phyloP scores from a whole-genome alignment of 2,329 filamentous ascomycete species.

The Aspergillus novofumigatus region DNA sequence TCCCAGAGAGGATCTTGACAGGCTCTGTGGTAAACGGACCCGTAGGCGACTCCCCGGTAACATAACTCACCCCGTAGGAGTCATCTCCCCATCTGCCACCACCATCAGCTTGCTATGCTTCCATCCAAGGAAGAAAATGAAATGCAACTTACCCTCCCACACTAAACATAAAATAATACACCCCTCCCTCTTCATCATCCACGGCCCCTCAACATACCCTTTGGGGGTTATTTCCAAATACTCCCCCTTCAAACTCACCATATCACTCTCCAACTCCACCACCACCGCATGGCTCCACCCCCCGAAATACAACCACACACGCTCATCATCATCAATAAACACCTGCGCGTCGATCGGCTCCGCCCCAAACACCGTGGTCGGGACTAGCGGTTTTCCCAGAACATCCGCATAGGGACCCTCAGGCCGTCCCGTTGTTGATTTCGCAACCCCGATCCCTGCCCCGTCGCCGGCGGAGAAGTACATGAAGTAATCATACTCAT shows the following conservation, averaged over 20 bases:
- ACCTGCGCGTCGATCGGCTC: constrained; percentile 48
- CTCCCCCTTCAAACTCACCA: constrained; percentile 43
- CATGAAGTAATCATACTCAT: constrained; percentile 42
- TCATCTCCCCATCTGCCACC: constrained; percentile 41
- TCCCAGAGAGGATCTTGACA: constrained; percentile 34
- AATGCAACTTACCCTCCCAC: constrained; percentile 41
- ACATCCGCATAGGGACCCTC: constrained; percentile 42
- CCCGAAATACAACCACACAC: constrained; percentile 45
- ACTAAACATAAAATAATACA: constrained; percentile 46
- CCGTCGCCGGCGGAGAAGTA: constrained; percentile 51
- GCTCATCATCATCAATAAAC: constrained; percentile 43
- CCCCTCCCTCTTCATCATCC: constrained; percentile 43
- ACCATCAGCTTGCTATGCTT: too few relatives aligned
- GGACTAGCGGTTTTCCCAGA: constrained; percentile 41
- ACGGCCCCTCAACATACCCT: constrained; percentile 44
- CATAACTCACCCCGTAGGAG: constrained; percentile 45
- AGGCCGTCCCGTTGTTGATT: constrained; percentile 27
- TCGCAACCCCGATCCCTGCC: constrained; percentile 43
- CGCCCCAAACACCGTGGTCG: constrained; percentile 44
- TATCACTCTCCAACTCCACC: constrained; percentile 42
- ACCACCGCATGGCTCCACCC: constrained; percentile 43
- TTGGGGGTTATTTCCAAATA: constrained; percentile 47
- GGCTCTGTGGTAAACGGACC: constrained; percentile 41
- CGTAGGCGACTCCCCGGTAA: constrained; percentile 37
- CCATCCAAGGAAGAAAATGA: too few relatives aligned